A percentile compares a stretch with the other conserved stretches of the same genome.
Conservation (phyloP, 2,329 filamentous ascomycete species). For the Paraphoma sp. region DNA sequence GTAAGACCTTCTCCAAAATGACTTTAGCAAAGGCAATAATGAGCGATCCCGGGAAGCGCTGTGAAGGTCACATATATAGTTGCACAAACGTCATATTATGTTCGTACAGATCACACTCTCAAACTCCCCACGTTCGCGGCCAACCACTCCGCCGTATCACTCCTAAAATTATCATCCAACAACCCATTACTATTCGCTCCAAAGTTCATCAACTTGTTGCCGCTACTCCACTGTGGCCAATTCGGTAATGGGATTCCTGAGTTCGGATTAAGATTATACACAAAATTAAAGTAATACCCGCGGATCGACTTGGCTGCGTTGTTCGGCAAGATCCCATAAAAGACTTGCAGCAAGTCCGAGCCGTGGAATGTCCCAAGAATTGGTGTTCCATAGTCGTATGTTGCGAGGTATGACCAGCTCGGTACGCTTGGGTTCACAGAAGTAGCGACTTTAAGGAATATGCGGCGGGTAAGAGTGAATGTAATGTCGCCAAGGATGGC, state of each 20-base stretch:
- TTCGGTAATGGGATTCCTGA: slow-evolving; percentile 51
- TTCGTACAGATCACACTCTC: slow-evolving; percentile 14
- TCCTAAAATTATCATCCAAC: slow-evolving; percentile 58
- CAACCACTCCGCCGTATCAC: slow-evolving; percentile 53
- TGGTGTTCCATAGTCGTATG: slow-evolving; percentile 74
- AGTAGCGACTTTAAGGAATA: slow-evolving; percentile 62
- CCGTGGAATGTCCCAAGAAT: slow-evolving; percentile 79
- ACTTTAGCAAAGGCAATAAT: too few species aligned
- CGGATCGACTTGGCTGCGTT: slow-evolving; percentile 67
- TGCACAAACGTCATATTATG: too few species aligned
- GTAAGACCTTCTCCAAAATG: too few species aligned
- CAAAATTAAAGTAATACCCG: slow-evolving; percentile 75
- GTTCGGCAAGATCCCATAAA: slow-evolving; percentile 69
- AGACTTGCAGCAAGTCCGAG: slow-evolving; percentile 72
- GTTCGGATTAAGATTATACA: slow-evolving; percentile 76
- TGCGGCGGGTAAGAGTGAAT: slow-evolving; percentile 74
- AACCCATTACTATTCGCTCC: slow-evolving; percentile 46
- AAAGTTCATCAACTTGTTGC: slow-evolving; percentile 60
- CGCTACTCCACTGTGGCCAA: slow-evolving; percentile 63
- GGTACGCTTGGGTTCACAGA: slow-evolving; percentile 64
- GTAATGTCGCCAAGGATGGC: slow-evolving; percentile 77
- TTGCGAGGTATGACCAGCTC: slow-evolving; percentile 76
- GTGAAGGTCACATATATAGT: too few species aligned
- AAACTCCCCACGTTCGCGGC: slow-evolving; percentile 28
- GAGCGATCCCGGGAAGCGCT: too few species aligned